phyloP scores from a whole-genome alignment of 2,329 filamentous ascomycete species.

The Sclerotinia sclerotiorum region DNA sequence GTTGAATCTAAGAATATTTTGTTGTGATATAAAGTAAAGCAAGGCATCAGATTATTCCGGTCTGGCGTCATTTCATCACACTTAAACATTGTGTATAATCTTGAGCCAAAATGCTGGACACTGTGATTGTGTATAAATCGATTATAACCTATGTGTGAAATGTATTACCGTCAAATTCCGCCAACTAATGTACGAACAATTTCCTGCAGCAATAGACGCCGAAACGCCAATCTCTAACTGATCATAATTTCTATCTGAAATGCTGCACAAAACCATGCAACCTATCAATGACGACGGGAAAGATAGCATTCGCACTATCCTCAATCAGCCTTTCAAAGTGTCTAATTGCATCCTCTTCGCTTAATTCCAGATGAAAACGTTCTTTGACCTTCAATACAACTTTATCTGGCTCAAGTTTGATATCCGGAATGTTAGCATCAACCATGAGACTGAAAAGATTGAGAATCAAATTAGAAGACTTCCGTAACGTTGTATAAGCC shows the following conservation, averaged over 20 bases:
- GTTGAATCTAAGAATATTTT: not conserved
- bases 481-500: conserved; percentile 86
- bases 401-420: conserved; percentile 88
- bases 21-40: not conserved
- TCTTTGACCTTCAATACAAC: conserved; percentile 94
- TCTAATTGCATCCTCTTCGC: conserved; percentile 86
- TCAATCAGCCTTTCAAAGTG: conserved; percentile 89
- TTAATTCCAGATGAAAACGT: conserved; percentile 86
- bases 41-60: too few species aligned
- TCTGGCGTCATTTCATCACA: not conserved
- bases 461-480: conserved; percentile 85
- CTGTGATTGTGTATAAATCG: not conserved
- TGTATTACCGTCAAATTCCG: not conserved
- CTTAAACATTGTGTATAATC: not conserved
- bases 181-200: too few species aligned
- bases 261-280: conserved; percentile 92
- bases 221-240: not conserved
- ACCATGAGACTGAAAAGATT: conserved; percentile 98
- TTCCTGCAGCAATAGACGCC: not conserved
- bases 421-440: conserved; percentile 94
- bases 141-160: not conserved
- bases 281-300: conserved; percentile 91
- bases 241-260: conserved; percentile 63
- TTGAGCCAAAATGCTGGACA: not conserved
- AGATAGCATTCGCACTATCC: conserved; percentile 84